Percentiles rank a stretch among this genome's conserved stretches.
Evolutionary conservation across 352 stramenopile species (phyloP).

Genomic region (Blastocystis sp.): DNA sequence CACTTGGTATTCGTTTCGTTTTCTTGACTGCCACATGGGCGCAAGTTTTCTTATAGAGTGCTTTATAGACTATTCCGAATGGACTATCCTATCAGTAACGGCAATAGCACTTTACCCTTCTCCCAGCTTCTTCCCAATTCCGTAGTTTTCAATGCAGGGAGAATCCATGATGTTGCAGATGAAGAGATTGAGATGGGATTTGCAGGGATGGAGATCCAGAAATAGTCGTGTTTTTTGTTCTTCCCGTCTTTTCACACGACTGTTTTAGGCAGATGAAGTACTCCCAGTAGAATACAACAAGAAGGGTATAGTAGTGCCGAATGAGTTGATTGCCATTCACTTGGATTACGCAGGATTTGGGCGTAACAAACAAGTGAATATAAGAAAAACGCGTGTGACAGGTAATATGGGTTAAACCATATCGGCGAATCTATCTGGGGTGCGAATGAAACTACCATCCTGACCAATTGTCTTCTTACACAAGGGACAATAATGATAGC

Average conservation of each 20-base stretch:
- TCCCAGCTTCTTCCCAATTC: constrained; percentile 16
- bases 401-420: neutral
- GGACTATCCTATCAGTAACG: neutral
- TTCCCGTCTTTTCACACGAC: neutral
- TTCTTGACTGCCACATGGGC: constrained; percentile 29
- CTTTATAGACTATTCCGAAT: constrained; percentile 16
- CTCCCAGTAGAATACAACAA: neutral
- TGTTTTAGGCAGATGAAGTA: neutral
- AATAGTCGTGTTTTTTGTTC: too few relatives aligned
- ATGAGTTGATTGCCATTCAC: too few relatives aligned
- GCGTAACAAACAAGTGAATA: neutral
- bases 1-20: constrained; percentile 26
- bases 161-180: too few relatives aligned
- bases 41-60: neutral
- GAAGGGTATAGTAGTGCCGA: neutral
- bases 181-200: too few relatives aligned
- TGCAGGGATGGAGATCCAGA: too few relatives aligned
- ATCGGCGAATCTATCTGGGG: neutral
- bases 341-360: neutral
- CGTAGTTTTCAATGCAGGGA: neutral
- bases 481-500: neutral
- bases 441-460: neutral
- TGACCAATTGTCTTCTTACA: neutral
- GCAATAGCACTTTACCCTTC: neutral
- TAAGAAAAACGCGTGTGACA: neutral